Base-by-base conservation (phyloP, 768 basidiomycete genomes). In the Hydnomerulius pinastri region DNA sequence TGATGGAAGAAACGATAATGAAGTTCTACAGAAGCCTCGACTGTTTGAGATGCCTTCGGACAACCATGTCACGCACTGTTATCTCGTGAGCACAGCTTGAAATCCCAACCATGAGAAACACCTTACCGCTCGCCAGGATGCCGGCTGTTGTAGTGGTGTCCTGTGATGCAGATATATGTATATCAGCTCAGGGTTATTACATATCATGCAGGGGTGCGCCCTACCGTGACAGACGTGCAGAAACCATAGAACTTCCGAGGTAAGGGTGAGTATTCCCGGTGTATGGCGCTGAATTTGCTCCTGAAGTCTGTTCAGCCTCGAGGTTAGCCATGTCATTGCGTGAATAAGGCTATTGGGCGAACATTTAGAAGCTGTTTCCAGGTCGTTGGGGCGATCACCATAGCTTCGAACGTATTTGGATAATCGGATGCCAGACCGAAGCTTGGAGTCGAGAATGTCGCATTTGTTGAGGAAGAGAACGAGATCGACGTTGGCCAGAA, bases 391-490 rank as follows among this genome's bases (percentile, higher is more conserved):
- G 40, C 86, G 77, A 49, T 84, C 79, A 8, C 78, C 80, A 60
- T 85, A 90, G 40, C 84, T 87, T 40, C 85, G 78, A 25, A 90
- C 86, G 57, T 85, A 86, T 62, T 85, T 83, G 28, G 75, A 69
- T 25, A 90, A 69, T 51, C 76, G 75, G 49, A 87, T 76, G 25
- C 88, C 88, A 1, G 85, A 75, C 17, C 72, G 68, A 10, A 90
- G 78, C 60, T 90, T 90, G 38, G 74, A 58, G 52, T 79, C 79
- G 46, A 91, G 69, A 51, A 90, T 86, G 59, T 90, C 88, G 51
- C 85, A 85, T 64, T 92, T 92, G 71, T 91, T 92, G 45, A 92
- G 73, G 73, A 91, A 92, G 39, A 91, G 74, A 52, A 91, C 85
- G 28, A 90, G 73, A 56, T 87, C 85, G 25, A 90, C 87, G 38